Evolutionary conservation across 495 filamentous ascomycete genomes (phyloP), one percentile per base, ranked within the genome.

Genomic region (Pyrenula massariospora): DNA sequence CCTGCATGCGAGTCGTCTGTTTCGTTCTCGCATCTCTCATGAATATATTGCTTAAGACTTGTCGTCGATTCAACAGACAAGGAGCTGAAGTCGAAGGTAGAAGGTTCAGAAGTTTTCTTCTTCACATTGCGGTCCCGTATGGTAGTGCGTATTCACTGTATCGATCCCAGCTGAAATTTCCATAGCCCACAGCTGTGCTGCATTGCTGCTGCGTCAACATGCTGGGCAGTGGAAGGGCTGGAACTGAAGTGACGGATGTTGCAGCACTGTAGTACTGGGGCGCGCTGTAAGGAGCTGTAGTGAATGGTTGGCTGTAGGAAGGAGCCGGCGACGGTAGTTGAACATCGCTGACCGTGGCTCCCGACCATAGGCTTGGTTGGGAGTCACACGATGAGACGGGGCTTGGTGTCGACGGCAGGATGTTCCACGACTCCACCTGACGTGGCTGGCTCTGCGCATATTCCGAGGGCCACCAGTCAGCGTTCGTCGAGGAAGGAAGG

Each of bases 391-490:
- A 79, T 49, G 84, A 85, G 54, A 84, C 80, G 31, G 88, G 81
- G 63, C 83, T 83, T 53, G 85, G 81, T 64, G 88, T 95, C 56
- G 94, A 96, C 60, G 93, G 85, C 57, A 97, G 76, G 64, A 96
- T 85, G 68, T 86, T 92, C 93, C 92, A 97, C 53, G 89, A 79
- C 56, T 98, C 94, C 60, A 95, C 83, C 11, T 89, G 84, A 50
- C 81, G 82, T 23, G 84, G 78, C 42, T 76, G 76, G 22, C 75
- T 77, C 60, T 70, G 58, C 65, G 69, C 24, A 60, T 71, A 67
- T 57, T 79, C 71, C 55, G 66, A 68, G 19, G 80, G 70, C 93
- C 93, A 97, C 84, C 93, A 92, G 59, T 83, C 80, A 50, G 81
- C 77, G 24, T 81, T 80, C 22, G 86, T 89, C 48, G 89, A 94